phyloP scores from a whole-genome alignment of 345 rosid genomes.

The Sisymbrium irio region DNA sequence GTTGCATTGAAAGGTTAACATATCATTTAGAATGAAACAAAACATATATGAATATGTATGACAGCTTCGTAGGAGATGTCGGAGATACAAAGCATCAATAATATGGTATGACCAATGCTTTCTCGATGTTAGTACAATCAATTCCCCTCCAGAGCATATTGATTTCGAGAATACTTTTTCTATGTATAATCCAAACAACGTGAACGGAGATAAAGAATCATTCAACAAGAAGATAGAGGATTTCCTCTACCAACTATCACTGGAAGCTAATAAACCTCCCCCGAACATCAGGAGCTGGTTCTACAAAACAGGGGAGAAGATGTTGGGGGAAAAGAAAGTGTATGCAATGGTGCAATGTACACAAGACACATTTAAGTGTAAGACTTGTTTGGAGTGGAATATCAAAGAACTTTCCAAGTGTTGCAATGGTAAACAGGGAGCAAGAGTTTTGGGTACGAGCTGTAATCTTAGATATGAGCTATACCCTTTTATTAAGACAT shows the following conservation, averaged over 20 bases:
- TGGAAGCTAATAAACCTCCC: neutral
- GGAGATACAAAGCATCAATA: too few species aligned
- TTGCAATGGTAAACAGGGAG: constrained; percentile 23
- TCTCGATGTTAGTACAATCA: too few species aligned
- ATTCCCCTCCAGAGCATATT: too few species aligned
- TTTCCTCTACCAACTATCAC: constrained; percentile 29
- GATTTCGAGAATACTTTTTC: neutral
- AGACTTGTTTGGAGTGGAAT: constrained; percentile 24
- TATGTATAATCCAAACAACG: constrained; percentile 25
- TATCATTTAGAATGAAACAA: too few species aligned
- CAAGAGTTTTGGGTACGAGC: neutral
- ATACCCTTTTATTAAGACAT: constrained; percentile 17
- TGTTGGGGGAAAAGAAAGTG: constrained; percentile 14
- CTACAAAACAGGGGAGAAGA: neutral
- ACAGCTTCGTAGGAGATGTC: too few species aligned
- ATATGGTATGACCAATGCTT: too few species aligned
- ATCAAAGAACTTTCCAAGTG: constrained; percentile 24
- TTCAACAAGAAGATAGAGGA: constrained; percentile 38
- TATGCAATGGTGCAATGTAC: constrained; percentile 9
- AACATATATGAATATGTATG: too few species aligned
- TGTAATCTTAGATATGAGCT: constrained; percentile 12
- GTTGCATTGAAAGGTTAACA: neutral
- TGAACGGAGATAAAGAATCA: constrained; percentile 12
- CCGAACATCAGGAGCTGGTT: neutral
- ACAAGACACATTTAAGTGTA: neutral